Evolutionary conservation across 2,329 filamentous ascomycete genomes (phyloP).

Genomic region (Plectosphaerella plurivora): DNA sequence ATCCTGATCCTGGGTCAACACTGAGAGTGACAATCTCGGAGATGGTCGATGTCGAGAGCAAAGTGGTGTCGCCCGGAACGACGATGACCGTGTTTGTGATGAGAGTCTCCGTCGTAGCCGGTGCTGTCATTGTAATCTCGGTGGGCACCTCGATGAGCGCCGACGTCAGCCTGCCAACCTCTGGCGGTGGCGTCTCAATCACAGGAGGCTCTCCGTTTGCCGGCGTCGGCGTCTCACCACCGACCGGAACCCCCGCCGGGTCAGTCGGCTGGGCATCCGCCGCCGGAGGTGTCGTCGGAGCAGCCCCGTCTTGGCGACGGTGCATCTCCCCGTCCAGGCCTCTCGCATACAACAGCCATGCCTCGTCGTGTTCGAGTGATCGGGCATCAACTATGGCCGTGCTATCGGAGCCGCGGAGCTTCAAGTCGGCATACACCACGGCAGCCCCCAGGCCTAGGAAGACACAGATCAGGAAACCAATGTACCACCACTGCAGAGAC

Average conservation of each 20-base stretch:
- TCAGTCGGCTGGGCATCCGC: too few species aligned
- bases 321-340: too few species aligned
- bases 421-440: background rate
- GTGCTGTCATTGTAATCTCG: background rate
- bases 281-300: too few species aligned
- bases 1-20: too few species aligned
- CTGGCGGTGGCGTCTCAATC: too few species aligned
- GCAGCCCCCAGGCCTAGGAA: background rate
- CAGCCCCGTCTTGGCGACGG: too few species aligned
- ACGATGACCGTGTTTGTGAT: background rate
- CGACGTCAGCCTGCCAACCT: background rate
- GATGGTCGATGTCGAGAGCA: background rate
- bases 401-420: background rate
- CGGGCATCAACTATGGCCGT: background rate
- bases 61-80: background rate
- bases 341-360: background rate
- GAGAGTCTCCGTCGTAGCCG: background rate
- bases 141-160: background rate
- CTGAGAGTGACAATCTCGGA: background rate
- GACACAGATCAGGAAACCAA: background rate
- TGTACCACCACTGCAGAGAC: background rate
- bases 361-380: background rate
- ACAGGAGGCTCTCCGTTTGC: too few species aligned
- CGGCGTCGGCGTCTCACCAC: too few species aligned
- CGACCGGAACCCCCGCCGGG: too few species aligned